phyloP scores from a whole-genome alignment of 2,329 filamentous ascomycete genomes.

The Raffaelea deltoideospora region DNA sequence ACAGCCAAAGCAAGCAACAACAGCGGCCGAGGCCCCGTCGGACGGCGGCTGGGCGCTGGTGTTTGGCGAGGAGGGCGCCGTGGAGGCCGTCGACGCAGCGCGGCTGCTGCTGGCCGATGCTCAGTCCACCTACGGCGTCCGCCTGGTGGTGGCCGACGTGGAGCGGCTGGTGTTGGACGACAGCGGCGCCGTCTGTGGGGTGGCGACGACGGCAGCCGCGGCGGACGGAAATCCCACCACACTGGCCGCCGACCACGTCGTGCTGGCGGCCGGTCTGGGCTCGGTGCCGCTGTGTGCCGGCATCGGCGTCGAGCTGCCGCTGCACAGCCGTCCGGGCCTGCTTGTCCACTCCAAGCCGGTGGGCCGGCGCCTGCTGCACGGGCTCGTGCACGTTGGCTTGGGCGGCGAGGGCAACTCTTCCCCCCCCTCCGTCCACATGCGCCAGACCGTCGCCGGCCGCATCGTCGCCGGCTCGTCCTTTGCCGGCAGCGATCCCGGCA shows the following conservation, averaged over 20 bases:
- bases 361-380: slow-evolving; percentile 8
- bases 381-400: slow-evolving; percentile 12
- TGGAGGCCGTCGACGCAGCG: slow-evolving; percentile 15
- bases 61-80: slow-evolving; percentile 13
- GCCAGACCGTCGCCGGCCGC: slow-evolving; percentile 15
- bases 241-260: slow-evolving; percentile 14
- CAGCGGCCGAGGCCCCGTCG: no score
- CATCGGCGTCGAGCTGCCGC: slow-evolving; percentile 12
- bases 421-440: no score
- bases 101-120: slow-evolving; percentile 7
- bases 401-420: no score
- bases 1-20: no score
- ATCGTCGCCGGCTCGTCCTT: slow-evolving; percentile 13
- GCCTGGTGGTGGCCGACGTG: not conserved
- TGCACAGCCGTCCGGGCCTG: slow-evolving; percentile 12
- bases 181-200: slow-evolving; percentile 8
- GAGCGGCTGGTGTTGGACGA: not conserved
- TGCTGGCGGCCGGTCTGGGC: slow-evolving; percentile 16
- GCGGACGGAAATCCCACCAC: no score
- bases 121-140: not conserved
- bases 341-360: slow-evolving; percentile 16
- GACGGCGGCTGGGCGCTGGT: slow-evolving; percentile 9
- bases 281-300: slow-evolving; percentile 12
- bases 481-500: slow-evolving; percentile 7
- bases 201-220: slow-evolving; percentile 3